Base-by-base conservation (phyloP, 106 monocot genomes). In the Dendrobium huoshanense region DNA sequence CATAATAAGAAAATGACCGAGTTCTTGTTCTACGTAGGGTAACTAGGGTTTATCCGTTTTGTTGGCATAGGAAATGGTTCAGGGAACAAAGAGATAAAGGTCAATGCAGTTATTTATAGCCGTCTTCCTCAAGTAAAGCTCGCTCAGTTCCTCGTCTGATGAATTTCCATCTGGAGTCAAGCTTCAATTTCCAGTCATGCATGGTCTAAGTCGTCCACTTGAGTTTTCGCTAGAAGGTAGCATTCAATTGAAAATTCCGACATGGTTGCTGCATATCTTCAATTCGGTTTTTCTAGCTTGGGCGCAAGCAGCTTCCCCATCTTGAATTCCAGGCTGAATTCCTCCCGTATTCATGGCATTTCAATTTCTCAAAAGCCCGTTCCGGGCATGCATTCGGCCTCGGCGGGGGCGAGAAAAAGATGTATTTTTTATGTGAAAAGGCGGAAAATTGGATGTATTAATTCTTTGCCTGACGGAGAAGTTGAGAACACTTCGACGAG, bases 391-490 rank as follows among this genome's bases (percentile, higher is more conserved):
- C 16, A 43, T 41, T 55, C 81, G n/a, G 77, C 59, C 68, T 58
- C 25, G 19, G 0, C 75, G 27, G 19, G 45, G n/a, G 64, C 72
- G 77, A 84, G 67, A 55, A 80, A 80, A 84, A 80, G 41, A 55
- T 77, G 31, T 75, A 18, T 17, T 86, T 81, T 86, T 87, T 75
- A 67, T 77, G 49, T 16, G 4, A 72, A 51, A 74, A 59, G 2
- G 19, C 20, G 75, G 33, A 58, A 72, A 0, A 72, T 37, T 76
- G 48, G 88, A 77, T 15, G 41, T 54, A 5, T 43, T 45, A 77
- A 72, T 59, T 84, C 83, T 77, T 54, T 84, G 79, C 81, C 55
- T 10, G 80, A 44, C 73, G 88, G 79, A 17, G 83, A 85, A 54
- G 74, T 70, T 41, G 86, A 80, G 6, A 49, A 75, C 16, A 75